phyloP scores from a whole-genome alignment of 345 rosid species.

The Abelmoschus esculentus region DNA sequence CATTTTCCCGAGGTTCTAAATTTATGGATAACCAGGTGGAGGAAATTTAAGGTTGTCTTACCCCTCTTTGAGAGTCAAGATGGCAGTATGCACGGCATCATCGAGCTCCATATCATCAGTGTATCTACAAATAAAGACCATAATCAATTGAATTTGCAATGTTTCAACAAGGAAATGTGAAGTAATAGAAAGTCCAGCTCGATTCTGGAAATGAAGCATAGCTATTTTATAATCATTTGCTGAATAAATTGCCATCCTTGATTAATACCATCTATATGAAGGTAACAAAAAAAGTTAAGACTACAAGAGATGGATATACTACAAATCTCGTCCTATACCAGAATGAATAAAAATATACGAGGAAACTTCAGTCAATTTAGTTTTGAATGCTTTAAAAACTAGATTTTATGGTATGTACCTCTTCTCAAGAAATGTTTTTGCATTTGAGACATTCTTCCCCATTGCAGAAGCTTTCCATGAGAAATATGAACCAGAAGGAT shows the following conservation, averaged over 20 bases:
- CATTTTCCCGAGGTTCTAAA: not conserved
- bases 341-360: not conserved
- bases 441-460: conserved; percentile 96
- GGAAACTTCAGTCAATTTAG: not conserved
- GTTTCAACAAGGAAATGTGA: not conserved
- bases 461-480: conserved; percentile 98
- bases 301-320: not conserved
- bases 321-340: not conserved
- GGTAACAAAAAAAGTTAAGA: not conserved
- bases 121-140: conserved; percentile 37
- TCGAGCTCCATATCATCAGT: conserved; percentile 98
- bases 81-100: conserved; percentile 97
- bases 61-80: conserved; percentile 94
- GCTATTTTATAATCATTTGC: not conserved
- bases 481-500: conserved; percentile 95
- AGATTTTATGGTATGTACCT: conserved; percentile 31
- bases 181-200: not conserved
- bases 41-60: conserved; percentile 12
- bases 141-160: not conserved
- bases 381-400: not conserved
- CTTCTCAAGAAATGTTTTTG: conserved; percentile 91
- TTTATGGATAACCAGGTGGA: not conserved
- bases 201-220: not conserved
- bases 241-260: not conserved
- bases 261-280: not conserved